Percentiles rank a stretch among this genome's conserved stretches.
phyloP scores from a whole-genome alignment of 371 early-diverging fungal genomes.

The Lichtheimia hyalospora region DNA sequence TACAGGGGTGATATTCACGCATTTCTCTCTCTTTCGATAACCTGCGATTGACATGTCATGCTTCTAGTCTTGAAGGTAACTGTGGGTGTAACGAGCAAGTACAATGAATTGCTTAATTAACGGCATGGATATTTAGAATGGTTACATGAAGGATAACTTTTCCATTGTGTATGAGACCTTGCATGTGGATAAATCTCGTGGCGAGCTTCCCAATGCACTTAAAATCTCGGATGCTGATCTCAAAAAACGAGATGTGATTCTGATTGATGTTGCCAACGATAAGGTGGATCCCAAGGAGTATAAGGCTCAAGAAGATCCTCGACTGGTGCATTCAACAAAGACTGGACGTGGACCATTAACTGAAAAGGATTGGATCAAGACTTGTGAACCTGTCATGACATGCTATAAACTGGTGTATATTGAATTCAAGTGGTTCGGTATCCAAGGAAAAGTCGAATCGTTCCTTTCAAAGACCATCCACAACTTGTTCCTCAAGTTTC shows the following conservation, averaged over 20 bases:
- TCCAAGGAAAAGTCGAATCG: slow-evolving; percentile 65
- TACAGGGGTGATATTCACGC: too few relatives aligned
- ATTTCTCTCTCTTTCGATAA: too few relatives aligned
- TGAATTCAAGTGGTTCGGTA: slow-evolving; percentile 74
- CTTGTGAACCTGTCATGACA: slow-evolving; percentile 73
- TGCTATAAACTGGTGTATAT: slow-evolving; percentile 77
- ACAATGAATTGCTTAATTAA: too few relatives aligned
- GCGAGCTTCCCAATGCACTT: slow-evolving; percentile 66
- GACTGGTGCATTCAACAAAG: slow-evolving; percentile 59
- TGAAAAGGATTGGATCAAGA: slow-evolving; percentile 36
- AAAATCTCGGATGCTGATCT: slow-evolving; percentile 39
- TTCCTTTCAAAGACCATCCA: slow-evolving; percentile 47
- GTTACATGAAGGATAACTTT: slow-evolving; percentile 72
- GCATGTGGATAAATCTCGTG: slow-evolving; percentile 70
- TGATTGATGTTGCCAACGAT: slow-evolving; percentile 69
- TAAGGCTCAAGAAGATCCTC: slow-evolving; percentile 66
- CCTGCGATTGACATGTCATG: too few relatives aligned
- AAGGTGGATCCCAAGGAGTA: slow-evolving; percentile 54
- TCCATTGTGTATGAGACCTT: slow-evolving; percentile 73
- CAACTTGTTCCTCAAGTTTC: slow-evolving; percentile 37
- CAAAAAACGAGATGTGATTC: slow-evolving; percentile 60
- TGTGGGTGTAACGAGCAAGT: too few relatives aligned
- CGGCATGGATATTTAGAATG: slow-evolving; percentile 33
- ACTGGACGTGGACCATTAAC: slow-evolving; percentile 70
- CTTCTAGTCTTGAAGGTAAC: too few relatives aligned